These are phyloP conservation scores for Celoporthe dispersa DNA, from an alignment of 2,329 filamentous ascomycete species.

Conservation along the genomic window DNA sequence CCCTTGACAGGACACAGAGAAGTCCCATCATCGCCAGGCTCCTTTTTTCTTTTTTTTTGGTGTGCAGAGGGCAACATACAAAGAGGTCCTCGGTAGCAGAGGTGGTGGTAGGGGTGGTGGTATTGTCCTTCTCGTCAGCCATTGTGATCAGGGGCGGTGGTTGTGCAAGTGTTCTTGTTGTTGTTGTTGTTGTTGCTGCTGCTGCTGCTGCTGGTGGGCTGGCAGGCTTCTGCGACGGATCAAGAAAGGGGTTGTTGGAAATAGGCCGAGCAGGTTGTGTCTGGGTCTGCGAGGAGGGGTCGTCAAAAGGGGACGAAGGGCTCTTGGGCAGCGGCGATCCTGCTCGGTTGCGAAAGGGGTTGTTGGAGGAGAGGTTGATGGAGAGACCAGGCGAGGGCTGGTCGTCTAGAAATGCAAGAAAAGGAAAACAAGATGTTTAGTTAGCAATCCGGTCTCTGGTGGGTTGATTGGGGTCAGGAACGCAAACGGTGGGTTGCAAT, in stretches of 20 bases:
- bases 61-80: constrained; percentile 59
- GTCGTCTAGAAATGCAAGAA: constrained; percentile 40
- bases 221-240: constrained; percentile 48
- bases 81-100: constrained; percentile 73
- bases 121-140: constrained; percentile 51
- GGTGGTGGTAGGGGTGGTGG: constrained; percentile 40
- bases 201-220: no score
- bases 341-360: constrained; percentile 77
- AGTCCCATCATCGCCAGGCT: neutral
- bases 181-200: constrained; percentile 9
- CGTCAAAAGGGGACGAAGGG: constrained; percentile 63
- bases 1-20: neutral
- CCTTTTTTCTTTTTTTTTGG: no score
- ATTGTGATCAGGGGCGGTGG: constrained; percentile 49
- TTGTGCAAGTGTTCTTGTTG: constrained; percentile 39
- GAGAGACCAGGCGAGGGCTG: constrained; percentile 59
- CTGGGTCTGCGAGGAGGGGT: constrained; percentile 47
- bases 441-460: constrained; percentile 5
- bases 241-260: constrained; percentile 78
- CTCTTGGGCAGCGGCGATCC: constrained; percentile 58
- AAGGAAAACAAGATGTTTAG: constrained; percentile 33
- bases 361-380: constrained; percentile 78
- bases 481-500: constrained; percentile 43
- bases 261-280: constrained; percentile 52
- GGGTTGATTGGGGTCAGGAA: constrained; percentile 28